Percentiles rank a stretch among this genome's conserved stretches.
phyloP scores from a whole-genome alignment of 2,329 filamentous ascomycete species.

The Diaporthe vexans region DNA sequence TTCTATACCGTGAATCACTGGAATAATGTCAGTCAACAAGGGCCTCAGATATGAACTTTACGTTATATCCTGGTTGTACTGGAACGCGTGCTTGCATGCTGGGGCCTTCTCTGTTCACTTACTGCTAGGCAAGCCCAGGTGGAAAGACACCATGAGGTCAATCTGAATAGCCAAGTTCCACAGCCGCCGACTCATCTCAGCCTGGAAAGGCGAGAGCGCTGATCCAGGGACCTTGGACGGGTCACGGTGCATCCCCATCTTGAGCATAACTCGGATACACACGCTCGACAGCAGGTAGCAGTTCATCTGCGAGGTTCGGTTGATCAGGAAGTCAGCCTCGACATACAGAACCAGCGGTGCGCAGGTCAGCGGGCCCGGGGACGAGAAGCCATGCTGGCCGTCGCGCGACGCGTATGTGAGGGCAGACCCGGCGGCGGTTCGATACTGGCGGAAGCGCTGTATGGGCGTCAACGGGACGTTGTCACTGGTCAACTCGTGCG shows the following conservation, averaged over 20 bases:
- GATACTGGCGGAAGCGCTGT: conserved; percentile 63
- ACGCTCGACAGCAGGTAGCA: conserved; percentile 67
- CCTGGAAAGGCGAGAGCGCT: conserved; percentile 62
- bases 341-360: conserved; percentile 66
- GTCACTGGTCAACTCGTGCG: conserved; percentile 59
- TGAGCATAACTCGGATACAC: conserved; percentile 67
- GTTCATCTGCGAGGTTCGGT: conserved; percentile 64
- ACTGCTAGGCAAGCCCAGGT: conserved; percentile 71
- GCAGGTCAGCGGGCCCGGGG: conserved; percentile 62
- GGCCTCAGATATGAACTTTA: background rate
- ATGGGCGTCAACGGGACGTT: conserved; percentile 57
- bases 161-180: conserved; percentile 70
- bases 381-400: conserved; percentile 54
- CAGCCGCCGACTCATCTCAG: conserved; percentile 67
- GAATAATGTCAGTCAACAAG: background rate
- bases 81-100: background rate
- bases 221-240: conserved; percentile 62
- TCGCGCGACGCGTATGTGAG: conserved; percentile 59
- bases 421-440: conserved; percentile 65
- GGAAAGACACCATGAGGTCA: conserved; percentile 75
- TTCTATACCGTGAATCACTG: conserved; percentile 73
- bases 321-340: conserved; percentile 67
- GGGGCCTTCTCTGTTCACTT: background rate
- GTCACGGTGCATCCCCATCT: conserved; percentile 72
- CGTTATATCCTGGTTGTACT: no score